Base-by-base conservation (phyloP, 768 basidiomycete species). In the Mycena crocata region DNA sequence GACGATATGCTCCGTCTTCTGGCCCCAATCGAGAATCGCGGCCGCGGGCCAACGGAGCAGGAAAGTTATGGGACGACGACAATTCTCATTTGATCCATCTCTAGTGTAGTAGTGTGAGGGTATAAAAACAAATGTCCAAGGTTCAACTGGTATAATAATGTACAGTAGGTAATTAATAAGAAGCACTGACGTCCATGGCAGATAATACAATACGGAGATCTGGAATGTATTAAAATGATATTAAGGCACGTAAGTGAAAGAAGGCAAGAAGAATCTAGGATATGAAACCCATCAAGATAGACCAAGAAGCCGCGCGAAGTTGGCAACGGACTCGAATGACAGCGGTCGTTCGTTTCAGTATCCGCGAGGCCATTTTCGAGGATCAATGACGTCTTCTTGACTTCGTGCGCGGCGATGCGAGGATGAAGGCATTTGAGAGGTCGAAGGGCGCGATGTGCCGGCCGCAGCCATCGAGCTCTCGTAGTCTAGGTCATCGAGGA, bases 361-460 rank as follows among this genome's bases (percentile, higher is more conserved):
- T 71, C 81, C 79, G 74, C 82, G 78, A 74, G 81, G 73, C 84
- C 85, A 88, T 75, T 85, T 85, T 73, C 82, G 83, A 69, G 81
- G 78, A 72, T 86, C 86, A 50, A 78, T 76, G 54, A 75, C 76
- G 52, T 81, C 80, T 67, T 83, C 84, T 58, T 77, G 78, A 66
- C 75, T 76, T 72, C 80, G 78, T 57, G 69, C 71, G 69, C 85
- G 87, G 71, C 86, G 85, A 72, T 86, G 79, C 21, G 84, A 77
- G 39, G 76, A 55, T 44, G 45, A 80, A 72, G 72, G 68, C 49
- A 70, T 57, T 45, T 66, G 68, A 10, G 84, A 77, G 40, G 75
- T 45, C 49, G 42, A 81, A 77, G 77, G 66, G 69, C 74, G 57
- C 23, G 79, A 68, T 30, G 79, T 70, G 40, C 79, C 73, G 35